A percentile compares a stretch with the other conserved stretches of the same genome.
Conservation (phyloP, 495 filamentous ascomycete genomes). For the Penicillium ucsense region DNA sequence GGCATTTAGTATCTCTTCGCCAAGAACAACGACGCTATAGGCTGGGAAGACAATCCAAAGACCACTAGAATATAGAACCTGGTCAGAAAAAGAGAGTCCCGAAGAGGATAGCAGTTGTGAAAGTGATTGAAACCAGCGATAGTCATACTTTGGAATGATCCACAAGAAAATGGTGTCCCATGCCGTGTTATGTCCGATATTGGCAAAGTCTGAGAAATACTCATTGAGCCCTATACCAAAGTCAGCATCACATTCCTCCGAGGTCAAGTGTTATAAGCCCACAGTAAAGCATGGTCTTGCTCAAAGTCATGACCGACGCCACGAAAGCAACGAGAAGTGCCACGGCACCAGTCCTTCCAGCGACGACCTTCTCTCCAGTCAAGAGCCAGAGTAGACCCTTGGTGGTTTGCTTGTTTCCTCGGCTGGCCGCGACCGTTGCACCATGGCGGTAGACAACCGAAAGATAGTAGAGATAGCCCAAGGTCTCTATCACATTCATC, state of each 20-base stretch:
- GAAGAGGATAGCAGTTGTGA: too few species aligned
- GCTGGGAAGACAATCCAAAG: constrained; percentile 66
- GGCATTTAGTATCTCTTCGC: constrained; percentile 58
- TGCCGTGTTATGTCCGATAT: constrained; percentile 66
- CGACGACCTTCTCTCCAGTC: constrained; percentile 41
- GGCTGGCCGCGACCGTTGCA: constrained; percentile 19
- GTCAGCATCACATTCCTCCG: constrained; percentile 2
- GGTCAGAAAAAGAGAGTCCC: constrained; percentile 2
- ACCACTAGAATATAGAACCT: constrained; percentile 41
- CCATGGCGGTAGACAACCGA: constrained; percentile 47
- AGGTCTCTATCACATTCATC: constrained; percentile 66
- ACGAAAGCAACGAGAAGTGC: constrained; percentile 61
- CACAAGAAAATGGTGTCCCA: constrained; percentile 52
- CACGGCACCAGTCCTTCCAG: constrained; percentile 48
- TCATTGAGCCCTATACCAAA: constrained; percentile 58
- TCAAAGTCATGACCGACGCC: constrained; percentile 68
- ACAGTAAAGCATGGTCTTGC: constrained; percentile 87
- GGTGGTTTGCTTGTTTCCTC: constrained; percentile 21
- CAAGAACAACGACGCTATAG: constrained; percentile 61
- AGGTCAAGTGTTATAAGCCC: constrained; percentile 25
- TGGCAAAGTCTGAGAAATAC: constrained; percentile 62
- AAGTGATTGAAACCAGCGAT: too few species aligned
- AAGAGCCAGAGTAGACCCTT: constrained; percentile 34
- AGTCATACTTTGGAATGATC: constrained; percentile 72
- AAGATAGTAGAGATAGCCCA: constrained; percentile 62